These are phyloP conservation scores for Nakazawaea holstii DNA, from an alignment of 805 yeast species.

Conservation along the genomic window DNA sequence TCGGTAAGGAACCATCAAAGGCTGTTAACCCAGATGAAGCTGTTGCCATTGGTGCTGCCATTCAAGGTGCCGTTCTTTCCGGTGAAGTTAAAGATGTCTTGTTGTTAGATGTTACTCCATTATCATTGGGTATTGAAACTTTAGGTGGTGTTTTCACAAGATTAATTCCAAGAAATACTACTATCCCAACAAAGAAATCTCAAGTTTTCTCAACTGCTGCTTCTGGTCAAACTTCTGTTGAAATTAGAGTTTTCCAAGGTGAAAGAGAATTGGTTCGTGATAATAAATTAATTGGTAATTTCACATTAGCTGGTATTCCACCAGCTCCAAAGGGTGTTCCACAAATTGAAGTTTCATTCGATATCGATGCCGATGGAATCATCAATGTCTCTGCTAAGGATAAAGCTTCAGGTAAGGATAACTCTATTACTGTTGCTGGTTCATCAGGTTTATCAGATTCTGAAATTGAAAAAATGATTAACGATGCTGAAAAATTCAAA, in stretches of 20 bases:
- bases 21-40: slow-evolving; percentile 88
- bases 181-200: slow-evolving; percentile 94
- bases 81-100: slow-evolving; percentile 80
- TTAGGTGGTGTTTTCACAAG: slow-evolving; percentile 97
- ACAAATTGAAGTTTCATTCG: slow-evolving; percentile 91
- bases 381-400: slow-evolving; percentile 80
- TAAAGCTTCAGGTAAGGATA: slow-evolving; percentile 71
- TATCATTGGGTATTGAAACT: slow-evolving; percentile 94
- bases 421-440: slow-evolving; percentile 68
- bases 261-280: slow-evolving; percentile 98
- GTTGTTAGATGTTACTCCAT: slow-evolving; percentile 77
- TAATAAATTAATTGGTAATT: slow-evolving; percentile 96
- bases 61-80: slow-evolving; percentile 81
- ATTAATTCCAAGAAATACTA: slow-evolving; percentile 87
- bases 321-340: slow-evolving; percentile 95
- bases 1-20: slow-evolving; percentile 62
- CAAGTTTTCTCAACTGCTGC: slow-evolving; percentile 96
- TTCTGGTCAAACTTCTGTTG: slow-evolving; percentile 94
- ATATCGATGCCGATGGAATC: slow-evolving; percentile 93
- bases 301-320: slow-evolving; percentile 90
- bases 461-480: slow-evolving; percentile 58
- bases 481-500: slow-evolving; percentile 61
- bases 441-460: slow-evolving; percentile 64
- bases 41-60: slow-evolving; percentile 88
- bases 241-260: slow-evolving; percentile 98